phyloP scores from a whole-genome alignment of 2,329 filamentous ascomycete species.

The Annulohypoxylon truncatum region DNA sequence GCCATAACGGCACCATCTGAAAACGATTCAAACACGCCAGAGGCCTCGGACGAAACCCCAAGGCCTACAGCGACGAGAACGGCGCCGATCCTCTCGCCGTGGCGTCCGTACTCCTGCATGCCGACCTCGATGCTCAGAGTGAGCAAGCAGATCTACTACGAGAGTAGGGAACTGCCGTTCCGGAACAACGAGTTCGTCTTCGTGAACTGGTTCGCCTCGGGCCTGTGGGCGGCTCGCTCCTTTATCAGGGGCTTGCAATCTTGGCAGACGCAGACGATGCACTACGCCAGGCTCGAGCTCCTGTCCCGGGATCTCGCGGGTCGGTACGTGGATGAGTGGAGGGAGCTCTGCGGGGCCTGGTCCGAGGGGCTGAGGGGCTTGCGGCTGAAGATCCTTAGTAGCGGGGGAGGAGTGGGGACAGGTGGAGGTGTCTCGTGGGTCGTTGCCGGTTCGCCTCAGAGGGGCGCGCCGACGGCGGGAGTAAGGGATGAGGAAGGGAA shows the following conservation, averaged over 20 bases:
- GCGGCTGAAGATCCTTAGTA: slow-evolving; percentile 54
- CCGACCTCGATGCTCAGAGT: slow-evolving; percentile 55
- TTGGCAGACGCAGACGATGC: slow-evolving; percentile 58
- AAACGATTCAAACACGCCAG: background rate
- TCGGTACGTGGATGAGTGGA: slow-evolving; percentile 51
- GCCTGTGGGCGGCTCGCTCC: slow-evolving; percentile 55
- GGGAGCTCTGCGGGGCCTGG: slow-evolving; percentile 53
- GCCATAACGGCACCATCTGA: slow-evolving; percentile 5
- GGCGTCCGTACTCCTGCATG: slow-evolving; percentile 54
- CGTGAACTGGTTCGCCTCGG: slow-evolving; percentile 59
- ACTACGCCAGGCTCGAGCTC: slow-evolving; percentile 57
- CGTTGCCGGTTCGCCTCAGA: slow-evolving; percentile 29
- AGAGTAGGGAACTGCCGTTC: slow-evolving; percentile 57
- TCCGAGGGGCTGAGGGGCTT: slow-evolving; percentile 53
- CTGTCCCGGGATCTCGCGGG: slow-evolving; percentile 53
- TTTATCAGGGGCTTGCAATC: slow-evolving; percentile 51
- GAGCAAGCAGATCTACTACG: slow-evolving; percentile 57
- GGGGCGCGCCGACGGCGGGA: slow-evolving; percentile 24
- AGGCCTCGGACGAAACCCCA: background rate
- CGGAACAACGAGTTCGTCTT: slow-evolving; percentile 60
- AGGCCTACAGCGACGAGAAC: background rate
- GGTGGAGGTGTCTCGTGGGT: slow-evolving; percentile 29
- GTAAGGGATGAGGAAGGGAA: slow-evolving; percentile 28
- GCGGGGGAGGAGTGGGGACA: slow-evolving; percentile 38
- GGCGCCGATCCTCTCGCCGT: slow-evolving; percentile 47